Conservation (phyloP, 2,329 filamentous ascomycete genomes). For the Colletotrichum spaethianum region DNA sequence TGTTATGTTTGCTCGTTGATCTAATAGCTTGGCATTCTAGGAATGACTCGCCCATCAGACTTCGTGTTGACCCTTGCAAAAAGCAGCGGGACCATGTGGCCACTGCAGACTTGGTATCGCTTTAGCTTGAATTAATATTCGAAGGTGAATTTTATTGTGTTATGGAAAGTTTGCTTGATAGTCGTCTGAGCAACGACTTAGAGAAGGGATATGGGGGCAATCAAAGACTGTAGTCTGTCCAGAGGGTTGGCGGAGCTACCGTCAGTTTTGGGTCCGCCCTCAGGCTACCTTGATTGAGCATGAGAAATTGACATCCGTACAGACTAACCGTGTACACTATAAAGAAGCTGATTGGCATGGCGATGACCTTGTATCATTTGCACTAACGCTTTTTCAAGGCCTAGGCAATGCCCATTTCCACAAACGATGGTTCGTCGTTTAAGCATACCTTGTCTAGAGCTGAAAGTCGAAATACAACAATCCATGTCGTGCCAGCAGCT, state of each 20-base stretch:
- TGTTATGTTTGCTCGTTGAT: not conserved
- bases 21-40: conserved; percentile 1
- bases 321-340: not conserved
- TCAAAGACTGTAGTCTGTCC: not conserved
- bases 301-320: not conserved
- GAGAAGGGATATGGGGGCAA: too few relatives aligned
- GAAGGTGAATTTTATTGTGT: not conserved
- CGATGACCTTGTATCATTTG: not conserved
- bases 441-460: not conserved
- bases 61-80: not conserved
- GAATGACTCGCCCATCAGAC: conserved; percentile 10
- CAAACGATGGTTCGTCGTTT: not conserved
- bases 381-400: not conserved
- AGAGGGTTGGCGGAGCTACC: not conserved
- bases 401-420: not conserved
- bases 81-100: not conserved
- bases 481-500: not conserved
- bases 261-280: not conserved
- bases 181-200: not conserved
- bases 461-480: not conserved
- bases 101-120: not conserved
- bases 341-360: not conserved
- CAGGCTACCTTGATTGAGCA: not conserved
- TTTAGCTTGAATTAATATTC: not conserved
- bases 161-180: not conserved